These are phyloP conservation scores for Aspergillus sp. DNA, from an alignment of 2,329 filamentous ascomycete species.

Conservation along the genomic window DNA sequence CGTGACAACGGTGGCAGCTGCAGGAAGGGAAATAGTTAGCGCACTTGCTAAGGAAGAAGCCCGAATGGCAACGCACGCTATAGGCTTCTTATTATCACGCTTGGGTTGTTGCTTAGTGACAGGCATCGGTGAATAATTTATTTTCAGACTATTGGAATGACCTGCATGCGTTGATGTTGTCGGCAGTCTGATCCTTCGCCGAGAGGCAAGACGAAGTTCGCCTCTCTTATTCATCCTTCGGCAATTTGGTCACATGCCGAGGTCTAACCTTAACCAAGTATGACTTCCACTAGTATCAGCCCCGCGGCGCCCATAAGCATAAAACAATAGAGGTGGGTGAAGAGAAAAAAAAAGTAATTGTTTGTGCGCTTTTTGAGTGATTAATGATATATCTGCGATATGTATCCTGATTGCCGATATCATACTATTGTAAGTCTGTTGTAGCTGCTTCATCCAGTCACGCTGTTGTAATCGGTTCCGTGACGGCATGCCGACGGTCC, in stretches of 20 bases:
- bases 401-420: too few species aligned
- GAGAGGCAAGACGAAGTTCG: conserved; percentile 5
- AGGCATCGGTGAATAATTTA: conserved; percentile 11
- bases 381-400: too few species aligned
- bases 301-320: too few species aligned
- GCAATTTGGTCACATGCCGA: neutral
- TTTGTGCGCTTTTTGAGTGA: too few species aligned
- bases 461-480: too few species aligned
- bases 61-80: conserved; percentile 14
- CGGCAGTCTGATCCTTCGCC: conserved; percentile 11
- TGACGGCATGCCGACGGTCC: too few species aligned
- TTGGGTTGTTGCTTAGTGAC: conserved; percentile 9
- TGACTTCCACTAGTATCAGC: too few species aligned
- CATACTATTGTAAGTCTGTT: too few species aligned
- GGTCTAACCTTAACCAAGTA: neutral
- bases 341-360: too few species aligned
- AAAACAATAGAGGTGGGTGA: too few species aligned
- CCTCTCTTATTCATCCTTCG: conserved; percentile 8
- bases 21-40: neutral
- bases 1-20: conserved; percentile 43
- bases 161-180: neutral
- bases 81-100: conserved; percentile 17
- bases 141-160: neutral
- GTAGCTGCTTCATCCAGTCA: too few species aligned
- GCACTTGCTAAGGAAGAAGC: neutral